phyloP scores from a whole-genome alignment of 2,329 filamentous ascomycete species.

The Colletotrichum liriopes region DNA sequence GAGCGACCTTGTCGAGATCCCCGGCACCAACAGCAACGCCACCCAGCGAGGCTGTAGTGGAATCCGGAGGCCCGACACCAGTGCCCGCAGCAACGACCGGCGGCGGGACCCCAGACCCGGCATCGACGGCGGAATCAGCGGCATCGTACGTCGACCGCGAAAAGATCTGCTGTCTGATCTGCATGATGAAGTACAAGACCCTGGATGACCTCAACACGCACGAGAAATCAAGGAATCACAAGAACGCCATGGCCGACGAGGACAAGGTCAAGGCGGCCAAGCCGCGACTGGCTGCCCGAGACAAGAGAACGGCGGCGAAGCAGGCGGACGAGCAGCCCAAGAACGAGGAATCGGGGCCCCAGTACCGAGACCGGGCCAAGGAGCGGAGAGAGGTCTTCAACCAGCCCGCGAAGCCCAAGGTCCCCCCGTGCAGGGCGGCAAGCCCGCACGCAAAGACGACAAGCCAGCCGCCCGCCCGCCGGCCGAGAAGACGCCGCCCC shows the following conservation, averaged over 20 bases:
- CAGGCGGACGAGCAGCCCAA: conserved; percentile 47
- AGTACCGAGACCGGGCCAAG: conserved; percentile 78
- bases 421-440: conserved; percentile 46
- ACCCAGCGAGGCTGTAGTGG: conserved; percentile 35
- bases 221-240: conserved; percentile 60
- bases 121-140: conserved; percentile 20
- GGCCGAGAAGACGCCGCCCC: conserved; percentile 47
- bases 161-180: conserved; percentile 62
- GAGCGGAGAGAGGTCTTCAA: conserved; percentile 76
- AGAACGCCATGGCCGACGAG: conserved; percentile 56
- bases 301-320: conserved; percentile 54
- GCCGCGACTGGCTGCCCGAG: conserved; percentile 52
- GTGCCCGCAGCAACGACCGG: conserved; percentile 1
- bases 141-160: conserved; percentile 73
- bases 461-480: conserved; percentile 44
- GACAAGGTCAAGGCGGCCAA: conserved; percentile 66
- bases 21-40: conserved; percentile 12
- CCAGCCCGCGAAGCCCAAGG: conserved; percentile 70
- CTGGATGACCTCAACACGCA: conserved; percentile 60
- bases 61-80: conserved; percentile 43
- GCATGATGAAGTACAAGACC: conserved; percentile 64
- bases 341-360: conserved; percentile 45
- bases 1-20: conserved; percentile 21
- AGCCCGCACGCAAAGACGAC: conserved; percentile 52
- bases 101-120: conserved; percentile 30